Conservation (phyloP, 805 yeast genomes). For the Sungouiella blattae region DNA sequence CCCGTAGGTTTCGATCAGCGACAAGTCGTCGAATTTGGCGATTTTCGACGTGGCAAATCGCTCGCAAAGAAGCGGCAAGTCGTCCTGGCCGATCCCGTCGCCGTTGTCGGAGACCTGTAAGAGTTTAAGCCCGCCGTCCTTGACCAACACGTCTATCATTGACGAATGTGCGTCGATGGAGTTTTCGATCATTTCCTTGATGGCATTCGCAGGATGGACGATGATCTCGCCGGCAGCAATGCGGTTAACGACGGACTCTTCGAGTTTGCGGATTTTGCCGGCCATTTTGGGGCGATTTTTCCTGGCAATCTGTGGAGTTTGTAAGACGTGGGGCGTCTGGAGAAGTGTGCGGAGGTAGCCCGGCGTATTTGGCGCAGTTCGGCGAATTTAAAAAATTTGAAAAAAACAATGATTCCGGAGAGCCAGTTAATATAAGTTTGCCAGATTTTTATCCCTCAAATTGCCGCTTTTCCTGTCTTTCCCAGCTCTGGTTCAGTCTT, state of each 20-base stretch:
- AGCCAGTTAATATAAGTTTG: too few relatives aligned
- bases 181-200: conserved; percentile 90
- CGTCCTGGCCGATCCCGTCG: conserved; percentile 68
- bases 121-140: conserved; percentile 87
- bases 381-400: too few relatives aligned
- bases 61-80: conserved; percentile 77
- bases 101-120: conserved; percentile 92
- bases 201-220: conserved; percentile 88
- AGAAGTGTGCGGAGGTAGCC: too few relatives aligned
- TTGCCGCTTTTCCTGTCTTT: too few relatives aligned
- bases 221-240: conserved; percentile 98
- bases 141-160: conserved; percentile 70
- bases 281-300: too few relatives aligned
- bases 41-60: conserved; percentile 92
- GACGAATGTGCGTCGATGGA: conserved; percentile 83
- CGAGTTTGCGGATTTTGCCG: conserved; percentile 46
- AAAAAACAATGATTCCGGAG: too few relatives aligned
- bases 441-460: too few relatives aligned
- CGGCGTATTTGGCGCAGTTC: too few relatives aligned
- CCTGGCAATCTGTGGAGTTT: too few relatives aligned
- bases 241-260: conserved; percentile 70
- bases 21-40: conserved; percentile 68
- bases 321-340: too few relatives aligned
- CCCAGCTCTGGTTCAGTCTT: too few relatives aligned
- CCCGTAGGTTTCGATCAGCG: conserved; percentile 74